Evolutionary conservation across 1,139 yeast genomes (phyloP), one percentile per base, ranked within the genome.

Genomic region (Pichia sp.): DNA sequence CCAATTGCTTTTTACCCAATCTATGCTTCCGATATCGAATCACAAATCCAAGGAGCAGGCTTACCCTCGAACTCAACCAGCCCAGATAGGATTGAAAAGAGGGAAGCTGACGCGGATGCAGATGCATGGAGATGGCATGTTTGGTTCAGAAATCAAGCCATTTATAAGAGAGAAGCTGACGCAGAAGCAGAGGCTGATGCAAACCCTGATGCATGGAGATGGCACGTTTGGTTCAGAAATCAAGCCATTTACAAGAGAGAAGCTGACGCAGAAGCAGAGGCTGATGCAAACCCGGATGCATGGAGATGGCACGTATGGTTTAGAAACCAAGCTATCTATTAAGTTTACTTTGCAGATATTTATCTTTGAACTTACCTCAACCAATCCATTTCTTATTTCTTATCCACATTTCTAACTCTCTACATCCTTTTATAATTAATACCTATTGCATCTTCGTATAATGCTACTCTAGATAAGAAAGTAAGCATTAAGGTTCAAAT

Each of bases 1-100:
- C 43, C 45, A 28, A 23, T 26, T 30, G 39, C 42, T 17, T 39
- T 35, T 13, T 38, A 33, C 9, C 46, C 49, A 21, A 44, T 38
- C 17, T 47, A 15, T 30, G 45, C 44, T 6, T 35, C 45, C 15
- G 42, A 39, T n/a, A 19, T 37, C 13, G 42, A 36, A 20, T 23
- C 14, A 4, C 30, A 38, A 30, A 12, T 31, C 5, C 15, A 15
- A 4, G 27, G 33, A 15, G 10, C 30, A 11, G 34, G 37, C n/a
- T 7, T 23, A 30, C 12, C 7, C 31, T n/a, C 34, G 9, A 26
- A 30, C 30, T 35, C 32, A 27, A 27, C 34, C 15, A 22, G 23
- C 13, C 7, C 17, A 14, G 12, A 24, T n/a, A 27, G 15, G 16
- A 36, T 46, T 24, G 33, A 30, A 32, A 44, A 46, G 32, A 46